Evolutionary conservation across 805 yeast genomes (phyloP).

Genomic region (Candida germanica): DNA sequence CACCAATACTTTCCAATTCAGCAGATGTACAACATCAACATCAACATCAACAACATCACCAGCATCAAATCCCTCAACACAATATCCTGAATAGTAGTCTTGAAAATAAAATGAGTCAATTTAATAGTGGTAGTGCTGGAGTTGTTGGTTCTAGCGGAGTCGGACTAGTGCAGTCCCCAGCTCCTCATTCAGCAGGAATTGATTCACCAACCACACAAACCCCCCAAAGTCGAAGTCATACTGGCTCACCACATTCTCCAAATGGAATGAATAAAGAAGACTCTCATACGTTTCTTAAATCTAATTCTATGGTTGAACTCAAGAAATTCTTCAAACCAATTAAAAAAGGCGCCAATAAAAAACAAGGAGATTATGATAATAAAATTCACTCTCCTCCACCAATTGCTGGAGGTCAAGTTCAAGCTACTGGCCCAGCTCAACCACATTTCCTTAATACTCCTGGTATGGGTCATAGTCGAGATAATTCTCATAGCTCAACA

Average conservation of each 20-base stretch:
- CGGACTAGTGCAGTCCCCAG: no score
- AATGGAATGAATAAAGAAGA: constrained; percentile 19
- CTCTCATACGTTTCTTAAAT: constrained; percentile 30
- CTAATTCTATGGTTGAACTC: constrained; percentile 64
- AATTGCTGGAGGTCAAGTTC: constrained; percentile 10
- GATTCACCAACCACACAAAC: background rate
- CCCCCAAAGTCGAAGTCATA: constrained; percentile 6
- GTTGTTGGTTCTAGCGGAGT: no score
- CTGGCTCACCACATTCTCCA: constrained; percentile 10
- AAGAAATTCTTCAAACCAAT: constrained; percentile 69
- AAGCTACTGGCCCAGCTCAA: constrained; percentile 5
- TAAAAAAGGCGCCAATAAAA: constrained; percentile 22
- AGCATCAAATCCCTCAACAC: constrained; percentile 4
- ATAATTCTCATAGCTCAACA: constrained; percentile 36
- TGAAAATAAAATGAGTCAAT: background rate
- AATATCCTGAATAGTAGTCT: no score
- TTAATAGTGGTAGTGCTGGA: background rate
- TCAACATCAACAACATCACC: constrained; percentile 7
- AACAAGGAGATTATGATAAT: constrained; percentile 18
- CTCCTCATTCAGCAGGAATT: background rate
- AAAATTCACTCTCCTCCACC: constrained; percentile 32
- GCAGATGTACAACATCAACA: constrained; percentile 18
- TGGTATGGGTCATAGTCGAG: constrained; percentile 21
- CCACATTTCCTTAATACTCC: no score
- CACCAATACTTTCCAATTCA: constrained; percentile 35